Evolutionary conservation across 208 protist genomes (phyloP).

Genomic region (Trypanosoma cruzi): DNA sequence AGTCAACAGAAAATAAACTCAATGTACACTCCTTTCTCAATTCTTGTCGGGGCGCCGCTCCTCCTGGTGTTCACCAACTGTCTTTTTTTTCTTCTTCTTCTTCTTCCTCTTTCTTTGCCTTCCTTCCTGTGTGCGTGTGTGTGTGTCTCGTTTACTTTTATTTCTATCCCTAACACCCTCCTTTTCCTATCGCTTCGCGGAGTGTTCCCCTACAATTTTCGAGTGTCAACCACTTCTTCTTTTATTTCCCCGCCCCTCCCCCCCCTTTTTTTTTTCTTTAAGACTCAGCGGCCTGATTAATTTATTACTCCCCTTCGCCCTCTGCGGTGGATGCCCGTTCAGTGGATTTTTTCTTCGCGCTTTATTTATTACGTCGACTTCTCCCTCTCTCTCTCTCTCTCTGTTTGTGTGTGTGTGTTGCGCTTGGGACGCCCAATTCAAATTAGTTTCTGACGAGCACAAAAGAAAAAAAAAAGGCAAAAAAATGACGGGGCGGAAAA

Average conservation of each 20-base stretch:
- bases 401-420: too few relatives aligned
- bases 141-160: neutral
- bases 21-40: neutral
- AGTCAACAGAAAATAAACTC: neutral
- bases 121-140: neutral
- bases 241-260: neutral
- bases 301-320: neutral
- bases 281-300: too few relatives aligned
- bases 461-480: neutral
- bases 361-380: too few relatives aligned
- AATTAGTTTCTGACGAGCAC: neutral
- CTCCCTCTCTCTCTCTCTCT: too few relatives aligned
- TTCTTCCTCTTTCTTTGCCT: neutral
- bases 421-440: neutral
- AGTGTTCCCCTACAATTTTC: neutral
- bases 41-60: neutral
- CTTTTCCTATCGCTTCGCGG: neutral
- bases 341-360: neutral
- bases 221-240: neutral
- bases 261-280: neutral
- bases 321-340: neutral
- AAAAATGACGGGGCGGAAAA: too few relatives aligned
- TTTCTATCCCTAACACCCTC: neutral
- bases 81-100: neutral
- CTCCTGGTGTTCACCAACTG: neutral